These are phyloP conservation scores for Yarrowia alimentaria DNA, from an alignment of 805 yeast genomes.

Conservation along the genomic window DNA sequence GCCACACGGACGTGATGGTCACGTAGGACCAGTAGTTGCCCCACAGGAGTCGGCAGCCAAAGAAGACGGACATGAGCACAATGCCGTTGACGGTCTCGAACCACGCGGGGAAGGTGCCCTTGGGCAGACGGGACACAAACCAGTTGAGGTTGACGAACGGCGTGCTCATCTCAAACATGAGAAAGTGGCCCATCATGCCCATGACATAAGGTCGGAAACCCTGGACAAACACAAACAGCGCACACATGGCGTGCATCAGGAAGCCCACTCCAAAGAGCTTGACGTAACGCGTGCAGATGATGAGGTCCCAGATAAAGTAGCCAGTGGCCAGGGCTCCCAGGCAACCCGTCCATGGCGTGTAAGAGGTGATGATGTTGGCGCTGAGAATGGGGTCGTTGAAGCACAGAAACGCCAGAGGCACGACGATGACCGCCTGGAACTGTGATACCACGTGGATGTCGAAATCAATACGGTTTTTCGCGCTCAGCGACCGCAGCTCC, in stretches of 20 bases:
- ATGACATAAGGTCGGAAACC: constrained; percentile 72
- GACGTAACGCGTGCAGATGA: constrained; percentile 62
- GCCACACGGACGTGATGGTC: constrained; percentile 8
- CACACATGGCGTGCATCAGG: constrained; percentile 78
- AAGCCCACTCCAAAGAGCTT: constrained; percentile 77
- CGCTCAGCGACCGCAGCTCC: constrained; percentile 49
- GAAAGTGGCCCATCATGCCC: constrained; percentile 78
- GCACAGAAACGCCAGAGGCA: constrained; percentile 17
- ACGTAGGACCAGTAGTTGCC: constrained; percentile 69
- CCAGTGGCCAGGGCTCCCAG: constrained; percentile 73
- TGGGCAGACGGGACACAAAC: constrained; percentile 79
- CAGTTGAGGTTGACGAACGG: constrained; percentile 95
- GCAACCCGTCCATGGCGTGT: constrained; percentile 72
- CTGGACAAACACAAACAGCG: constrained; percentile 66
- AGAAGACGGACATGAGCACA: constrained; percentile 64
- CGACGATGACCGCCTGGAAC: constrained; percentile 72
- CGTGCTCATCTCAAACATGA: constrained; percentile 83
- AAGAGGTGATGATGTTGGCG: constrained; percentile 59
- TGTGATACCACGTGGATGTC: constrained; percentile 89
- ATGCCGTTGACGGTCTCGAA: constrained; percentile 68
- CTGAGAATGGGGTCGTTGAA: constrained; percentile 41
- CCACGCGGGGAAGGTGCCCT: constrained; percentile 56
- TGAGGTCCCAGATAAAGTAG: constrained; percentile 87
- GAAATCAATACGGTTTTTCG: constrained; percentile 62
- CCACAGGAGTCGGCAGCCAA: constrained; percentile 77